Base-by-base conservation (phyloP, 257 asterid species). In the Ocimum tenuiflorum region DNA sequence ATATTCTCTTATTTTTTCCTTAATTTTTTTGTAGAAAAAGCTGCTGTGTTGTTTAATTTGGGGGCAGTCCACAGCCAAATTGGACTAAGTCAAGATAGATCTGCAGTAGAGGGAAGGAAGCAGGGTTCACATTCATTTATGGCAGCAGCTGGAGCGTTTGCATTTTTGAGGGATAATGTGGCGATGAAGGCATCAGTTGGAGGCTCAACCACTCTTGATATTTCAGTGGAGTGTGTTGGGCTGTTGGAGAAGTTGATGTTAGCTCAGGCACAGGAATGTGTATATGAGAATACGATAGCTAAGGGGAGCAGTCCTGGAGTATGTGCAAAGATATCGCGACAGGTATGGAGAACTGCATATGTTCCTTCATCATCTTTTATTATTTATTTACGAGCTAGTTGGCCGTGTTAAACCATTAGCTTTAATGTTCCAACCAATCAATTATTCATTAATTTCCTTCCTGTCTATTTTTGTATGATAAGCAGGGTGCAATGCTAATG, bases 261-360 rank as follows among this genome's bases (percentile, higher is more conserved):
- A 69, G 98, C 98, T 60, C 96, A 91, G 79, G 98, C 98, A 13
- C 98, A 91, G 76, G 98, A 91, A 75, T 91, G 96, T 20, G 98
- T 88, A 24, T 91, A 86, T 17, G 96, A 91, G 87, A 91, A 85
- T 70, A 85, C 96, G 18, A 86, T 88, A 65, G 94, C 95, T 49
- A 91, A 88, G 77, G 96, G 96, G 24, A 91, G 89, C 84, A 88
- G 91, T 53, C 87, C 84, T 58, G 96, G 89, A 73, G 98, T 88
- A 55, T 88, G 87, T 75, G 86, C 96, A 43, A 91, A 91, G 84
- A 88, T 91, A 55, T 88, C 97, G 17, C 77, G 96, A 79, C 97
- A 91, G 97, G 97, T 90, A 43, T 5, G 23, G 41, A 27, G 20
- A 63, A 72, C 63, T 63, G 51, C 47, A 49, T 33, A 12, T 71